Evolutionary conservation across 495 filamentous ascomycete genomes (phyloP), one percentile per base, ranked within the genome.

Genomic region (Penicillium herquei): DNA sequence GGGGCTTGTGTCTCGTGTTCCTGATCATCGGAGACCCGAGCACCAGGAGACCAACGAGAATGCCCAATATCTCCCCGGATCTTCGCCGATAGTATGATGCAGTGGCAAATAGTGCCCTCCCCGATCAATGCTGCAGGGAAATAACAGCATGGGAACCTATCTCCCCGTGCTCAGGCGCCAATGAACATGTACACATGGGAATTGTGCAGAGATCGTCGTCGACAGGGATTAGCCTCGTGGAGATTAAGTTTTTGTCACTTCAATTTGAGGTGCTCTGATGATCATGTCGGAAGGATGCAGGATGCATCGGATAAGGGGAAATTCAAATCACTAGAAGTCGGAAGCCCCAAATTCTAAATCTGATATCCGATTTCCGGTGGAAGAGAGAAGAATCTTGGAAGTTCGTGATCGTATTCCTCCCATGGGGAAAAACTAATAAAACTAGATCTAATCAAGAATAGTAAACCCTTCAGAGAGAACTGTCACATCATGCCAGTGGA

Each of bases 211-310:
- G 40, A 44, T 44, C 50, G 16, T 43, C 45, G 35, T 35, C 6
- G 43, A 54, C 42, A 54, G 53, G 53, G 53, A 49, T 43, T 7
- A 34, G n/a, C 39, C 53, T 33, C 39, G 39, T 49, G 53, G 53
- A 30, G 45, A 50, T 49, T n/a, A 17, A 50, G 53, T 55, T 55
- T 43, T 37, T 37, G 9, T 37, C 12, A 10, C 8, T 37, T 9
- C 34, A 37, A 37, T 37, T 13, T 37, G 34, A 10, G 4, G 21
- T 26, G 1, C 21, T 26, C 21, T 26, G 21, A 26, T 26, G 21
- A 26, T 26, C 21, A 26, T 13, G 34, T 55, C 53, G 53, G 46
- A 55, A 49, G 16, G 37, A 16, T 30, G 9, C 13, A n/a, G n/a
- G 1, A 26, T 50, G 30, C 53, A 49, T 55, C 53, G 53, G 51